These are phyloP conservation scores for Xanthoceras sorbifolium DNA, from an alignment of 345 rosid species.

Conservation along the genomic window DNA sequence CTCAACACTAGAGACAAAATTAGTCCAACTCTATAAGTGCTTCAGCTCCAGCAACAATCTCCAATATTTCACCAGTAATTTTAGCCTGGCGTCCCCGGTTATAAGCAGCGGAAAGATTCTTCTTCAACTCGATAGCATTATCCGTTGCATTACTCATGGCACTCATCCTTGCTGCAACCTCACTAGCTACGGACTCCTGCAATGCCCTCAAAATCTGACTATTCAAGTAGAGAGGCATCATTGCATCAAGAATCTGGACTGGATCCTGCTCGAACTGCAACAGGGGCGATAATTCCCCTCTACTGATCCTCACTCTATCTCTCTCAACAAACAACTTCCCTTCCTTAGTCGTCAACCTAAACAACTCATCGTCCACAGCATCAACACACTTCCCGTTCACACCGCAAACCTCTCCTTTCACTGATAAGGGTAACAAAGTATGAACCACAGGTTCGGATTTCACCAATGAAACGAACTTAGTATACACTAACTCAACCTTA, in stretches of 20 bases:
- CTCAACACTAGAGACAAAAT: neutral
- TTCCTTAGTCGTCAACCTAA: constrained; percentile 73
- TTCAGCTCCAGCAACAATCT: constrained; percentile 88
- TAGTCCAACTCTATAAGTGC: constrained; percentile 45
- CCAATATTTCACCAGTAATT: constrained; percentile 76
- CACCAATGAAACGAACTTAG: constrained; percentile 79
- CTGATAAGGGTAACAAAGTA: constrained; percentile 60
- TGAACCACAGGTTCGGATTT: constrained; percentile 76
- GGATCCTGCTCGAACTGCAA: constrained; percentile 91
- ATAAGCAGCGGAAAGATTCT: constrained; percentile 56
- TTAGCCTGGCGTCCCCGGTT: constrained; percentile 75
- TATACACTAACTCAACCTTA: constrained; percentile 80
- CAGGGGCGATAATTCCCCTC: constrained; percentile 51
- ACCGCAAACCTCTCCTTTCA: constrained; percentile 62
- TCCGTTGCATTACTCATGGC: constrained; percentile 84
- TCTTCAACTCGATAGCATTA: constrained; percentile 77
- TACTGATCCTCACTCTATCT: constrained; percentile 36
- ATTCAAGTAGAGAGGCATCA: constrained; percentile 88
- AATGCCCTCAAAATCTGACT: constrained; percentile 84
- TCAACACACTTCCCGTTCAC: constrained; percentile 69
- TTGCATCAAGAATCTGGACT: constrained; percentile 86
- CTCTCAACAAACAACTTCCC: constrained; percentile 71
- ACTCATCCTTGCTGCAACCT: constrained; percentile 82
- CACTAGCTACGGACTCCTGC: constrained; percentile 90
- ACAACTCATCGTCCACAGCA: constrained; percentile 78